Conservation (phyloP, 2,329 filamentous ascomycete species). For the Fusarium verticillioides region DNA sequence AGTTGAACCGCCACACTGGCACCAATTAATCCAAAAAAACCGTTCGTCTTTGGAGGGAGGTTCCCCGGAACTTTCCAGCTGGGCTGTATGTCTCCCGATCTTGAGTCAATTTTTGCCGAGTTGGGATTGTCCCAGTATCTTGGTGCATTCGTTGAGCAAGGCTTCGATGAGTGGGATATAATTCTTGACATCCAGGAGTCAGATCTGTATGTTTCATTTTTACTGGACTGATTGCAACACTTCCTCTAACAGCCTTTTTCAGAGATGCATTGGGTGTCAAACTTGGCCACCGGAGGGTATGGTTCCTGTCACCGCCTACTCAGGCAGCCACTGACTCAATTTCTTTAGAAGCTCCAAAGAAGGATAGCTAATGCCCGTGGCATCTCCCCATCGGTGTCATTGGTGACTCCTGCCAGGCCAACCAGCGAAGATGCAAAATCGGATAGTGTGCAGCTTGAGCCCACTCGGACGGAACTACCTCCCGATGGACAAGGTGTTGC, state of each 20-base stretch:
- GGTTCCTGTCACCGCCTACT: slow-evolving; percentile 42
- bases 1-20: slow-evolving; percentile 30
- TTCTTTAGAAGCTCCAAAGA: slow-evolving; percentile 78
- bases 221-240: background rate
- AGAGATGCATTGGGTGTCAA: slow-evolving; percentile 81
- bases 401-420: slow-evolving; percentile 61
- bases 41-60: slow-evolving; percentile 10
- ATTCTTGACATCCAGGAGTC: slow-evolving; percentile 86
- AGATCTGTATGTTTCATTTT: slow-evolving; percentile 70
- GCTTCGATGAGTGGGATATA: slow-evolving; percentile 87
- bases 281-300: slow-evolving; percentile 81
- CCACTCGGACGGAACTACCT: slow-evolving; percentile 58
- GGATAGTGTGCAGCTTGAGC: slow-evolving; percentile 64
- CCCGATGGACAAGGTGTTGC: slow-evolving; percentile 57
- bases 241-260: slow-evolving; percentile 33
- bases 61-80: slow-evolving; percentile 29
- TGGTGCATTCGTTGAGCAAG: slow-evolving; percentile 77
- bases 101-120: slow-evolving; percentile 75
- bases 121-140: slow-evolving; percentile 84
- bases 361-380: slow-evolving; percentile 81
- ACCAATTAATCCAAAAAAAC: slow-evolving; percentile 26
- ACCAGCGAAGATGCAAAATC: slow-evolving; percentile 64
- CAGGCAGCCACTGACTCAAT: slow-evolving; percentile 2
- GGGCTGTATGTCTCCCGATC: slow-evolving; percentile 62
- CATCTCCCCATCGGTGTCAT: slow-evolving; percentile 63